These are phyloP conservation scores for Voacanga thouarsii DNA, from an alignment of 257 asterid species.

Conservation along the genomic window DNA sequence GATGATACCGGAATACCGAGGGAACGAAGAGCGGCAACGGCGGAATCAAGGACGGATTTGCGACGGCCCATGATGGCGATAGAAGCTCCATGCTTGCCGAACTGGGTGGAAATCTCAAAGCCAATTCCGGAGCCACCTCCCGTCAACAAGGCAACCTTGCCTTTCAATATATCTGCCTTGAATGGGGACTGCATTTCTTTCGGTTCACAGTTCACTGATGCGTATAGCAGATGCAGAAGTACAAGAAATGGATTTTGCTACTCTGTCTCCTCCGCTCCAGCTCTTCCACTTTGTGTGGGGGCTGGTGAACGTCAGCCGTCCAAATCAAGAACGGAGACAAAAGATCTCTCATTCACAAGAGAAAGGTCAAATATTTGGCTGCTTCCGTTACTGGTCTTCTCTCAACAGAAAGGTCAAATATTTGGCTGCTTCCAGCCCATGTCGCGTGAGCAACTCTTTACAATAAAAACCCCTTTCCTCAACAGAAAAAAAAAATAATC, in stretches of 20 bases:
- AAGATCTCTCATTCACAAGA: too few species aligned
- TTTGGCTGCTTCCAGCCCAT: background rate
- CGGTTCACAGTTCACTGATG: background rate
- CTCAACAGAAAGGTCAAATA: too few species aligned
- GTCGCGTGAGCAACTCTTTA: too few species aligned
- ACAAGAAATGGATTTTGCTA: too few species aligned
- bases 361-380: too few species aligned
- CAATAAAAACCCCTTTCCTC: too few species aligned
- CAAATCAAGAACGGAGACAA: too few species aligned
- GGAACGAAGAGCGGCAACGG: slow-evolving; percentile 66
- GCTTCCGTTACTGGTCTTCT: background rate
- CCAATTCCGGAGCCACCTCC: slow-evolving; percentile 97
- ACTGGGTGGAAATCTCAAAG: slow-evolving; percentile 65
- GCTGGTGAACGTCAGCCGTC: too few species aligned
- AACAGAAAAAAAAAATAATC: too few species aligned
- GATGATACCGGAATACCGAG: slow-evolving; percentile 60
- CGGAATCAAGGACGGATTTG: slow-evolving; percentile 53
- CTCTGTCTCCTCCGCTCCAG: too few species aligned
- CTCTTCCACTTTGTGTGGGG: background rate
- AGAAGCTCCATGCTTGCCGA: slow-evolving; percentile 92
- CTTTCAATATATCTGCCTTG: slow-evolving; percentile 57
- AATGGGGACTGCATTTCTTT: slow-evolving; percentile 64
- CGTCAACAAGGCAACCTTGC: slow-evolving; percentile 78
- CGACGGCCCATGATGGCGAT: slow-evolving; percentile 95
- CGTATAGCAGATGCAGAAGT: background rate